A percentile compares a stretch with the other conserved stretches of the same genome.
These are phyloP conservation scores for Ceratocystis colombiana DNA, from an alignment of 2,329 filamentous ascomycete species.

Conservation along the genomic window DNA sequence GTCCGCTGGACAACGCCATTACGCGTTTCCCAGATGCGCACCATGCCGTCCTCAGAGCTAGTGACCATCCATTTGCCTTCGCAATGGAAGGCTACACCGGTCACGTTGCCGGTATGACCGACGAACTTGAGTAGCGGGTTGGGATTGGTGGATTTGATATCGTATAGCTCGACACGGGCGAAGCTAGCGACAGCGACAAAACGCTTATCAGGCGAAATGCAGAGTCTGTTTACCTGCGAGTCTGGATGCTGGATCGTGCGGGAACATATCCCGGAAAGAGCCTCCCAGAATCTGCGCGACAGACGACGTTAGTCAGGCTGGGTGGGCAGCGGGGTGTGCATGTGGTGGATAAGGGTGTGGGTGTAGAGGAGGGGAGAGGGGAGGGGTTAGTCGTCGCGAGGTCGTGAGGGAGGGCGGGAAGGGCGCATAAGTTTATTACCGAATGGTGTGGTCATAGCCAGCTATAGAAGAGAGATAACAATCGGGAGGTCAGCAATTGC, in stretches of 20 bases:
- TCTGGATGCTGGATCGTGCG: constrained; percentile 96
- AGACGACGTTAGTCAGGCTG: constrained; percentile 3
- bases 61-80: constrained; percentile 99
- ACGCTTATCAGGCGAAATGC: constrained; percentile 96
- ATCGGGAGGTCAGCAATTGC: neutral
- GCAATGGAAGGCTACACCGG: constrained; percentile 93
- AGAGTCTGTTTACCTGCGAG: constrained; percentile 95
- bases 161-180: constrained; percentile 90
- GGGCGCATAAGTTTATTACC: constrained; percentile 34
- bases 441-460: constrained; percentile 54
- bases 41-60: constrained; percentile 88
- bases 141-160: constrained; percentile 97
- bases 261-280: constrained; percentile 92
- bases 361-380: neutral
- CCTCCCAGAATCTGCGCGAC: constrained; percentile 79
- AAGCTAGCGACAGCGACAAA: constrained; percentile 74
- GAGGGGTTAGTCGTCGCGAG: neutral
- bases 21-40: constrained; percentile 94
- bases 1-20: constrained; percentile 80
- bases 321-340: neutral
- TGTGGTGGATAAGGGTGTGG: neutral
- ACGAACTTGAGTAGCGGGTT: constrained; percentile 89
- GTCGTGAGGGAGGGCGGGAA: neutral
- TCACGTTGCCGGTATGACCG: constrained; percentile 91
- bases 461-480: constrained; percentile 33